phyloP scores from a whole-genome alignment of 2,329 filamentous ascomycete genomes.

The Aspergillaceae sp. region DNA sequence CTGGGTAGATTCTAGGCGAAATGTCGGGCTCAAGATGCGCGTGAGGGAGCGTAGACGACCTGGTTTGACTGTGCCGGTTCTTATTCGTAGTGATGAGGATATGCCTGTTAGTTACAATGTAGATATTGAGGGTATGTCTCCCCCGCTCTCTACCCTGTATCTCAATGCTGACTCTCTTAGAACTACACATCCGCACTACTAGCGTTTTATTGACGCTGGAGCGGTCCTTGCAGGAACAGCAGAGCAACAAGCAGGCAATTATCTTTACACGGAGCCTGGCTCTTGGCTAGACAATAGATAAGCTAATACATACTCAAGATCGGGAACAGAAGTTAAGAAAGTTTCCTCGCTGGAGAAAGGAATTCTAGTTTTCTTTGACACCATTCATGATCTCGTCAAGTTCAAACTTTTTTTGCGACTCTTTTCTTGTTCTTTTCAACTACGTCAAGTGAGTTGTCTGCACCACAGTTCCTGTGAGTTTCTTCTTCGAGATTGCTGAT shows the following conservation, averaged over 20 bases:
- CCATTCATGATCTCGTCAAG: too few species aligned
- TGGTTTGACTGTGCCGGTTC: slow-evolving; percentile 42
- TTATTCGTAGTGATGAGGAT: slow-evolving; percentile 48
- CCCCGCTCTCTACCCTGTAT: background rate
- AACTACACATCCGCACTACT: background rate
- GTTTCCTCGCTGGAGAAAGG: too few species aligned
- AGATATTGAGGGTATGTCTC: slow-evolving; percentile 58
- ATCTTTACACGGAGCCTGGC: slow-evolving; percentile 16
- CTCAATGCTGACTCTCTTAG: background rate
- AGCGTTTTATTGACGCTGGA: slow-evolving; percentile 35
- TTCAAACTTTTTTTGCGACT: too few species aligned
- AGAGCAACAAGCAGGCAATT: slow-evolving; percentile 55
- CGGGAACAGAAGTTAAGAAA: too few species aligned
- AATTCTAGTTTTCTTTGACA: too few species aligned
- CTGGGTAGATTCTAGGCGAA: slow-evolving; percentile 57
- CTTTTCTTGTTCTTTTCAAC: too few species aligned
- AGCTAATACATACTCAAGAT: too few species aligned
- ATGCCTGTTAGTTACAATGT: slow-evolving; percentile 63
- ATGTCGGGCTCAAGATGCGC: slow-evolving; percentile 60
- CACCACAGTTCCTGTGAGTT: too few species aligned
- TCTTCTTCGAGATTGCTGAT: too few species aligned
- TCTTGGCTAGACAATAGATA: background rate
- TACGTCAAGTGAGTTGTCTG: too few species aligned
- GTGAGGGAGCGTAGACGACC: slow-evolving; percentile 46
- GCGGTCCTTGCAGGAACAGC: slow-evolving; percentile 52